Percentiles rank a stretch among this genome's conserved stretches.
Conservation (phyloP, 2,329 filamentous ascomycete genomes). For the Arthrobotrys megalospora region DNA sequence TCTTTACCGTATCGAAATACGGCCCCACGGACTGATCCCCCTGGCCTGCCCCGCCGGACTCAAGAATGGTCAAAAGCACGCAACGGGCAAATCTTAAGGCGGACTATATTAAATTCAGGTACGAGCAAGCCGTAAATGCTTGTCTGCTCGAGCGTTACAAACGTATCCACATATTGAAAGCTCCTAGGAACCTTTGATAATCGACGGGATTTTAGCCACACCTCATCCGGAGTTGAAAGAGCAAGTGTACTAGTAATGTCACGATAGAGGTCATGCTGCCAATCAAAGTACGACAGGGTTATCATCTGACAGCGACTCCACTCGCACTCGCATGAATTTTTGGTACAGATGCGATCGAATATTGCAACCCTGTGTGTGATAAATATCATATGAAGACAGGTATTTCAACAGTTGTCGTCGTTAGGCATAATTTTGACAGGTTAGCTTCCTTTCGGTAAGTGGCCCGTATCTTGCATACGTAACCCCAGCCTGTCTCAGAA, state of each 20-base stretch:
- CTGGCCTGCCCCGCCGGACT: constrained; percentile 42
- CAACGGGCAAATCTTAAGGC: constrained; percentile 52
- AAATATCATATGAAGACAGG: constrained; percentile 12
- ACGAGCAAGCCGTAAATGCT: constrained; percentile 57
- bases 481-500: constrained; percentile 58
- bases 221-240: constrained; percentile 43
- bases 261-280: constrained; percentile 21
- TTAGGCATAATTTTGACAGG: constrained; percentile 45
- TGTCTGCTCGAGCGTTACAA: constrained; percentile 33
- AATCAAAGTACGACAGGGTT: constrained; percentile 36
- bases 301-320: constrained; percentile 58
- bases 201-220: constrained; percentile 60
- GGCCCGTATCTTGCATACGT: constrained; percentile 61
- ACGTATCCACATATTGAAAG: constrained; percentile 58
- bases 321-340: constrained; percentile 19
- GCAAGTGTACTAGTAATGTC: constrained; percentile 1
- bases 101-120: constrained; percentile 58
- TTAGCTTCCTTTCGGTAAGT: constrained; percentile 61
- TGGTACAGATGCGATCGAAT: constrained; percentile 40
- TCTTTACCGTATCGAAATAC: constrained; percentile 45
- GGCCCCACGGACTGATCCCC: constrained; percentile 50
- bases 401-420: constrained; percentile 14
- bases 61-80: constrained; percentile 56
- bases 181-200: constrained; percentile 56
- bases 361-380: constrained; percentile 34